Percentiles rank a stretch among this genome's conserved stretches.
Evolutionary conservation across 106 monocot species (phyloP).

Genomic region (Apostasia shenzhenica): DNA sequence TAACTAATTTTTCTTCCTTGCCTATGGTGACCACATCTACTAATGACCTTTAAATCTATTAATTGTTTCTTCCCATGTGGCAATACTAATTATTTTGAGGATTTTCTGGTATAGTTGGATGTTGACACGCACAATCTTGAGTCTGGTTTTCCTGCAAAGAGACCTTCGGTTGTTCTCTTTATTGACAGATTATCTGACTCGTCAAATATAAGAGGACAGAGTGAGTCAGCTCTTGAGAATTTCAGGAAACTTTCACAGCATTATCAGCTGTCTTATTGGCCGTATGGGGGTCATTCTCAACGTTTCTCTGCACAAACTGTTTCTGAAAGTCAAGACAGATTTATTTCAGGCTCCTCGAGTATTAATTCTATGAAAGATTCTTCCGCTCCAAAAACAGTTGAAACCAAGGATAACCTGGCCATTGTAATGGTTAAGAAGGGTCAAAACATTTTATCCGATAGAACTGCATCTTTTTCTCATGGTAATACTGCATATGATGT

Average conservation of each 20-base stretch:
- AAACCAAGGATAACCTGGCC: constrained; percentile 48
- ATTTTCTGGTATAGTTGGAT: constrained; percentile 39
- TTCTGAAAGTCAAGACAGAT: constrained; percentile 11
- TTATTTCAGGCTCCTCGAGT: constrained; percentile 5
- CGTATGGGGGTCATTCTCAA: neutral
- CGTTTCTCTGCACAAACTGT: constrained; percentile 1
- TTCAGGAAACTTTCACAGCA: constrained; percentile 48
- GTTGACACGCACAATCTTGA: constrained; percentile 31
- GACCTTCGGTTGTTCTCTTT: constrained; percentile 83
- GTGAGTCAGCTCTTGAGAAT: constrained; percentile 67
- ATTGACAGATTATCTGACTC: constrained; percentile 79
- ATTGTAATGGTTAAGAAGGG: constrained; percentile 44
- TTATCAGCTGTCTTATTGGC: constrained; percentile 22
- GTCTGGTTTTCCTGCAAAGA: constrained; percentile 44
- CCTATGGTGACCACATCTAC: too few species aligned
- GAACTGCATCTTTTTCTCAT: constrained; percentile 8
- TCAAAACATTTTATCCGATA: constrained; percentile 29
- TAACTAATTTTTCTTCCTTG: too few species aligned
- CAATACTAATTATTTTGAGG: constrained; percentile 1
- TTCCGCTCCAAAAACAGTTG: constrained; percentile 22
- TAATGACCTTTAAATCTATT: too few species aligned
- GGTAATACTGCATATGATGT: constrained; percentile 43
- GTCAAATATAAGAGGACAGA: constrained; percentile 46
- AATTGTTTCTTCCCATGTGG: neutral
- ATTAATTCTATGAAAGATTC: constrained; percentile 10